Evolutionary conservation across 2,329 filamentous ascomycete species (phyloP).

Genomic region (Pseudogymnoascus sp.): DNA sequence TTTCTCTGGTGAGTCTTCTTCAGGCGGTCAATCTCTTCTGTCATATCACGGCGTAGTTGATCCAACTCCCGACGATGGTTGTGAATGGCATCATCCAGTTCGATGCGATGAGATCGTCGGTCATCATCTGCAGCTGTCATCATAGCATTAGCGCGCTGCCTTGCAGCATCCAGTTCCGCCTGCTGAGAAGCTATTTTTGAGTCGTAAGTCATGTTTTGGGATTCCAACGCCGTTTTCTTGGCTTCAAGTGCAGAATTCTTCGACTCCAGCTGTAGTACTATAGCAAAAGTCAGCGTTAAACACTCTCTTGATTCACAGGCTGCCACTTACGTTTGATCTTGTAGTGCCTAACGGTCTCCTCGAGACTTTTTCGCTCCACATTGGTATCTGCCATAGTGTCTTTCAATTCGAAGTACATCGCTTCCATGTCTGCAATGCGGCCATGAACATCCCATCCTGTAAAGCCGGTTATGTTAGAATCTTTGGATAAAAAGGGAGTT

Average conservation of each 20-base stretch:
- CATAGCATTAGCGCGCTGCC: slow-evolving; percentile 42
- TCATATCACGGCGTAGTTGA: slow-evolving; percentile 41
- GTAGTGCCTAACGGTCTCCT: slow-evolving; percentile 67
- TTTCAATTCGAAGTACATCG: slow-evolving; percentile 64
- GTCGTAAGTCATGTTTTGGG: slow-evolving; percentile 43
- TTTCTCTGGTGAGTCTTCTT: slow-evolving; percentile 56
- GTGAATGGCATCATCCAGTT: slow-evolving; percentile 48
- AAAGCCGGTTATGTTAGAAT: slow-evolving; percentile 61
- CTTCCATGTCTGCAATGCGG: slow-evolving; percentile 69
- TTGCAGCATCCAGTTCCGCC: slow-evolving; percentile 60
- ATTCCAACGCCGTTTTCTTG: slow-evolving; percentile 15
- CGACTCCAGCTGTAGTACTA: background rate
- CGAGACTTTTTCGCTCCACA: slow-evolving; percentile 60
- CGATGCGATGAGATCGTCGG: slow-evolving; percentile 43
- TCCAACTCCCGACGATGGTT: slow-evolving; percentile 51
- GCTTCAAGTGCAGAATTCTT: background rate
- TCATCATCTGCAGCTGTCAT: slow-evolving; percentile 46
- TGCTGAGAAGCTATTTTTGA: slow-evolving; percentile 48
- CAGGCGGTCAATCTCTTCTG: slow-evolving; percentile 51
- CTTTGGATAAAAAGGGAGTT: slow-evolving; percentile 56
- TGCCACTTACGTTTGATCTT: slow-evolving; percentile 49
- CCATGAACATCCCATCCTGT: slow-evolving; percentile 75
- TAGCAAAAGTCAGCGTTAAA: slow-evolving; percentile 17
- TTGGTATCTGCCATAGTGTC: slow-evolving; percentile 65
- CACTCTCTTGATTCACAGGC: background rate